Percentiles rank a stretch among this genome's conserved stretches.
Conservation (phyloP, 2,329 filamentous ascomycete species). For the Ophiostoma sp. region DNA sequence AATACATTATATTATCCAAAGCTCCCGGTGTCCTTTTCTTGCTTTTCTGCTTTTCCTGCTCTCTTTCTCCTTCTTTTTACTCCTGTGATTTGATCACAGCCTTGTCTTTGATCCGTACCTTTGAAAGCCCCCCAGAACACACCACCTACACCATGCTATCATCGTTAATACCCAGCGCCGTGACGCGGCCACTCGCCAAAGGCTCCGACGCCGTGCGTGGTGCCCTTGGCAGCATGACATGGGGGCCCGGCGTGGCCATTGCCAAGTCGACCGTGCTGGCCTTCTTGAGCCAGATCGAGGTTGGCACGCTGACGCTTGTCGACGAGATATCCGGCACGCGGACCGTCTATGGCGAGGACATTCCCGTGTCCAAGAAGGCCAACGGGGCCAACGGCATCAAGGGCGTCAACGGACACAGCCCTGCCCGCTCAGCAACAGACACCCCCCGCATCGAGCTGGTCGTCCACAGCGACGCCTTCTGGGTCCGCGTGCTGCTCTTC, state of each 20-base stretch:
- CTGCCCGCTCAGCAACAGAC: neutral
- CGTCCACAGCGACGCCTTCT: slow-evolving; percentile 57
- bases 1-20: neutral
- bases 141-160: slow-evolving; percentile 28
- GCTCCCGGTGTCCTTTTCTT: too few species aligned
- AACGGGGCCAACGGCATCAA: slow-evolving; percentile 14
- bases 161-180: slow-evolving; percentile 26
- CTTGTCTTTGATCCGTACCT: neutral
- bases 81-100: too few species aligned
- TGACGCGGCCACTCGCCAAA: slow-evolving; percentile 39
- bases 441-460: slow-evolving; percentile 41
- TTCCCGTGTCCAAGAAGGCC: slow-evolving; percentile 16
- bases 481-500: slow-evolving; percentile 63
- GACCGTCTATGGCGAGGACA: slow-evolving; percentile 44
- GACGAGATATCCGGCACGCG: slow-evolving; percentile 43
- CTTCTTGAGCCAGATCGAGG: slow-evolving; percentile 43
- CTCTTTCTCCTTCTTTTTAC: neutral
- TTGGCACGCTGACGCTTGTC: slow-evolving; percentile 45
- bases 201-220: slow-evolving; percentile 41
- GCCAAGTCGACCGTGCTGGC: slow-evolving; percentile 45
- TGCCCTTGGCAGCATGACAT: slow-evolving; percentile 43
- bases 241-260: slow-evolving; percentile 43
- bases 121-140: neutral
- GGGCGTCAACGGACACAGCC: slow-evolving; percentile 6
- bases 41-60: neutral